Evolutionary conservation across 176 grass and related monocot species (phyloP).

Genomic region (Oryza meyeriana): DNA sequence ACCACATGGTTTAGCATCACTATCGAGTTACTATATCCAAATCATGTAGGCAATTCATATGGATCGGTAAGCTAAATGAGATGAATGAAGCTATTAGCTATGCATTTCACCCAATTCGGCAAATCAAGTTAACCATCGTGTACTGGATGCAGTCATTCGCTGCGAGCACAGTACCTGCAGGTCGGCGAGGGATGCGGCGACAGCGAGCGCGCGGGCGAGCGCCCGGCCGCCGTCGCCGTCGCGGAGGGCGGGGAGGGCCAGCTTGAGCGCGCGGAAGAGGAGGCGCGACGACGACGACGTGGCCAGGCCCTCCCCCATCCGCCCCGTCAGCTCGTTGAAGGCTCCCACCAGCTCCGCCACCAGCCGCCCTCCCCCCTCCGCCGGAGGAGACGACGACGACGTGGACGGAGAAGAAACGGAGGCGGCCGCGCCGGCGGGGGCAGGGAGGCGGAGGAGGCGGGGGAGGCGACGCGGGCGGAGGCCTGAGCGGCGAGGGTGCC

Average conservation of each 20-base stretch:
- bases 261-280: constrained; percentile 76
- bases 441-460: constrained; percentile 11
- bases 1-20: neutral
- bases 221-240: constrained; percentile 47
- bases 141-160: neutral
- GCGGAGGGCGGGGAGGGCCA: constrained; percentile 75
- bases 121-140: neutral
- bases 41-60: neutral
- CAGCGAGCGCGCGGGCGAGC: constrained; percentile 62
- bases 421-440: constrained; percentile 1
- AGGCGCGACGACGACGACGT: constrained; percentile 78
- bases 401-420: constrained; percentile 16
- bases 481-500: neutral
- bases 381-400: constrained; percentile 7
- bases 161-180: constrained; percentile 54
- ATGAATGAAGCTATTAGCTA: neutral
- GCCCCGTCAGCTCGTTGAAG: constrained; percentile 75
- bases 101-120: neutral
- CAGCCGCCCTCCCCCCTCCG: constrained; percentile 65
- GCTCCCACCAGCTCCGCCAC: constrained; percentile 84
- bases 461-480: neutral
- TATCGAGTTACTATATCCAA: neutral
- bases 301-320: constrained; percentile 69
- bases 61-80: neutral
- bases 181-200: constrained; percentile 74